phyloP scores from a whole-genome alignment of 768 basidiomycete genomes.

The Dioszegia crocea region DNA sequence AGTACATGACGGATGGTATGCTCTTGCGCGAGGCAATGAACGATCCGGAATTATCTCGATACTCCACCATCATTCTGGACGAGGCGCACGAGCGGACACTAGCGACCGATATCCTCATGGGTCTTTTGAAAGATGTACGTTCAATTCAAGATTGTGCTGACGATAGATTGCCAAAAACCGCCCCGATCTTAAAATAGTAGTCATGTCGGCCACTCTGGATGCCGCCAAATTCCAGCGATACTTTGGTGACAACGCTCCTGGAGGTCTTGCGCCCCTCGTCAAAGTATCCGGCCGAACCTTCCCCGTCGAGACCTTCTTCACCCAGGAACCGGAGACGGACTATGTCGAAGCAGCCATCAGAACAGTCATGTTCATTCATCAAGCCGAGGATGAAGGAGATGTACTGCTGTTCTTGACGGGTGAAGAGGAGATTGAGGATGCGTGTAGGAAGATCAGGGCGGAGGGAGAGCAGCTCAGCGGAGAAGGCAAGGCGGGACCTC shows the following conservation, averaged over 20 bases:
- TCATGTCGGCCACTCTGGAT: conserved; percentile 98
- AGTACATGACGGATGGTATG: conserved; percentile 99
- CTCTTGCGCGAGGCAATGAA: conserved; percentile 96
- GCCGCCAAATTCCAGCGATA: conserved; percentile 96
- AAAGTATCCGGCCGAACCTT: conserved; percentile 90
- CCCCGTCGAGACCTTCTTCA: conserved; percentile 68
- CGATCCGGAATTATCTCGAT: conserved; percentile 78
- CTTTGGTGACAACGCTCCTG: conserved; percentile 58
- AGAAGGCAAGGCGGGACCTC: conserved; percentile 64
- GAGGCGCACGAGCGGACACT: conserved; percentile 98
- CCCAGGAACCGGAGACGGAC: conserved; percentile 71
- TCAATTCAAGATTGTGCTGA: not conserved
- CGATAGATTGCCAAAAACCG: conserved; percentile 65
- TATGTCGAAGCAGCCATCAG: conserved; percentile 96
- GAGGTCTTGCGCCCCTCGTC: conserved; percentile 66
- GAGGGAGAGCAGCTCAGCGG: conserved; percentile 81
- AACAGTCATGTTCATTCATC: conserved; percentile 93
- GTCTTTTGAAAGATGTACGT: conserved; percentile 69
- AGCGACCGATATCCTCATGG: conserved; percentile 98
- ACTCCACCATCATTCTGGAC: conserved; percentile 96
- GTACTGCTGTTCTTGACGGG: conserved; percentile 92
- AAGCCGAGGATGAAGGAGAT: conserved; percentile 89
- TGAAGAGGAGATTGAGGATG: conserved; percentile 97
- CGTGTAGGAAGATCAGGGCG: conserved; percentile 84
- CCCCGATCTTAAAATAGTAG: conserved; percentile 85